Base-by-base conservation (phyloP, 2,329 filamentous ascomycete genomes). In the Apiospora aurea region DNA sequence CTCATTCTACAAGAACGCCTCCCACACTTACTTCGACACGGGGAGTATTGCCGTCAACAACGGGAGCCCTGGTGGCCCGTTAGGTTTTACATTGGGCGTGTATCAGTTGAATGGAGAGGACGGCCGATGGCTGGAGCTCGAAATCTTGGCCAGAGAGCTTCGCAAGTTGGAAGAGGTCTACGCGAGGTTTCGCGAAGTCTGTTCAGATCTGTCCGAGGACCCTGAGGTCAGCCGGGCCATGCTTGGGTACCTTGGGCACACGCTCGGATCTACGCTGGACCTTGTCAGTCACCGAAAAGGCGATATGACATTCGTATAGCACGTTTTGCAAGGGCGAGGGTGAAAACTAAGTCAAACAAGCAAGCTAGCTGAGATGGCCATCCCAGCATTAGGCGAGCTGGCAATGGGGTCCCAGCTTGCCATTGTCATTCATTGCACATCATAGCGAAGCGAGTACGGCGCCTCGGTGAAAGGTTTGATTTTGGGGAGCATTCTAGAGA, bases 81-180 rank as follows among this genome's bases (percentile, higher is more conserved):
- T 83, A 0, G 82, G 82, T 0, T 80, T 86, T 34, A 84, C 82
- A 43, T 78, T 87, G 26, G 85, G 85, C 4, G 82, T 80, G 4
- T 86, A 85, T 74, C 83, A 83, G n/a, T 77, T 86, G 29, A 81
- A 83, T 41, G 80, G 81, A n/a, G 84, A 86, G 71, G 83, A 87
- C 72, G 82, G 83, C 14, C 79, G 83, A 61, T 85, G 85, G 83
- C 74, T 87, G 11, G 84, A 87, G 77, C 82, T 85, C 34, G 84
- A 87, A 75, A 84, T 87, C 13, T 77, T 87, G 29, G 78, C 82
- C n/a, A 77, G 83, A n/a, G 86, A 87, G 75, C 78, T 88, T 38
- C 79, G 81, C 49, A 86, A 85, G 76, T 80, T 88, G 46, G 82
- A 87, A 71, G 83, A 85, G 57, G 81, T 87, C 13, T 85, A 87